Evolutionary conservation across 2,329 filamentous ascomycete genomes (phyloP).

Genomic region (Exserohilum rostratum): DNA sequence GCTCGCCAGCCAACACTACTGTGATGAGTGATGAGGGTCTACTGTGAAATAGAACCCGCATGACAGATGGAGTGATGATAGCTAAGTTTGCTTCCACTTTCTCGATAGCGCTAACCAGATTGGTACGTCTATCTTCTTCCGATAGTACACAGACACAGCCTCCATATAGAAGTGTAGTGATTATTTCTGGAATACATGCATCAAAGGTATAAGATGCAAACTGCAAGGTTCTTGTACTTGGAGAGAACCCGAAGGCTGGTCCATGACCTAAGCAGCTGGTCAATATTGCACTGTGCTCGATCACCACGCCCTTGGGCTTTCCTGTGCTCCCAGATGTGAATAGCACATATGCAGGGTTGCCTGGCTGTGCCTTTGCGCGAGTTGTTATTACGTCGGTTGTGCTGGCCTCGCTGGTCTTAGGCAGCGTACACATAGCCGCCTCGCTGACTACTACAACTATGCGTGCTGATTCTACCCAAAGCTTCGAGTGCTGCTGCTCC

Average conservation of each 20-base stretch:
- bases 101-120: not conserved
- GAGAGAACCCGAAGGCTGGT: not conserved
- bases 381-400: not conserved
- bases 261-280: not conserved
- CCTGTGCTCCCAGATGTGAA: slow-evolving; percentile 54
- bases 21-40: no score
- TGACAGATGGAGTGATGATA: not conserved
- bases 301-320: slow-evolving; percentile 63
- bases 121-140: not conserved
- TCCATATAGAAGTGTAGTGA: slow-evolving; percentile 62
- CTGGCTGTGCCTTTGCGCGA: not conserved
- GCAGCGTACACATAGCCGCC: not conserved
- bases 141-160: slow-evolving; percentile 49
- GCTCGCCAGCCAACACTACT: no score
- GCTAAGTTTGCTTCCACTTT: not conserved
- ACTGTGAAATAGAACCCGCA: no score
- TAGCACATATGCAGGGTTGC: slow-evolving; percentile 55
- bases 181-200: slow-evolving; percentile 59
- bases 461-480: not conserved
- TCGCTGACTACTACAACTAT: not conserved
- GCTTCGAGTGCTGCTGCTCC: not conserved
- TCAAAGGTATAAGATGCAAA: slow-evolving; percentile 47
- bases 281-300: slow-evolving; percentile 63
- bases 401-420: no score
- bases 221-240: not conserved